phyloP scores from a whole-genome alignment of 2,329 filamentous ascomycete genomes.

The Ophiostoma australiae region DNA sequence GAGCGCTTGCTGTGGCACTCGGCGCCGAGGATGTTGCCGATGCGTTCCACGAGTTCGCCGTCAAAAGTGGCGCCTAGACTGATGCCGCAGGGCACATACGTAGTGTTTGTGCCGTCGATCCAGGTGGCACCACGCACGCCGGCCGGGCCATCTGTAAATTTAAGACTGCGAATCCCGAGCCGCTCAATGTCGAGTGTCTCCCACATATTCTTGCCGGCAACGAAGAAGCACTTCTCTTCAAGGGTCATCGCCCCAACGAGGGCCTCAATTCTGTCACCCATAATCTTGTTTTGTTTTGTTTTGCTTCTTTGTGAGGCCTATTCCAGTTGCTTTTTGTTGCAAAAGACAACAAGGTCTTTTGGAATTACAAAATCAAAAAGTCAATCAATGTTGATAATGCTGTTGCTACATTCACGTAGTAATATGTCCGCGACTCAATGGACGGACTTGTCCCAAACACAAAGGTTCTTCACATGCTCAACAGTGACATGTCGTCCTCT shows the following conservation, averaged over 20 bases:
- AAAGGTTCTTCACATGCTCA: not conserved
- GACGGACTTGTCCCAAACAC: conserved; percentile 1
- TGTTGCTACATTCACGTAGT: not conserved
- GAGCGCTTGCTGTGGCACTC: conserved; percentile 56
- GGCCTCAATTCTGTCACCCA: conserved; percentile 15
- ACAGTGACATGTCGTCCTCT: not conserved
- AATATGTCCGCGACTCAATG: not conserved
- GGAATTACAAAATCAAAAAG: not conserved
- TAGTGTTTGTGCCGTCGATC: conserved; percentile 65
- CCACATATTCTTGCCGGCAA: conserved; percentile 27
- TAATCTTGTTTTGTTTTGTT: not conserved
- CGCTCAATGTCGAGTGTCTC: conserved; percentile 25
- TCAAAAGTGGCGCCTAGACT: conserved; percentile 57
- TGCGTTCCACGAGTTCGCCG: conserved; percentile 15
- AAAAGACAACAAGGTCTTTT: not conserved
- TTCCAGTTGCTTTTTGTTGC: not conserved
- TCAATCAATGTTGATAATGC: not conserved
- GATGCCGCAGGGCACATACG: conserved; percentile 74
- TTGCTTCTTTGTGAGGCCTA: not conserved
- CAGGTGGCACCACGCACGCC: conserved; percentile 64
- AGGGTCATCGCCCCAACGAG: conserved; percentile 22
- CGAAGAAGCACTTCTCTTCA: conserved; percentile 25
- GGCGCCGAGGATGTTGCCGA: conserved; percentile 43
- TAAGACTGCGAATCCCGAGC: conserved; percentile 33
- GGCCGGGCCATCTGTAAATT: conserved; percentile 65